Evolutionary conservation across 257 asterid species (phyloP), one percentile per base, ranked within the genome.

Genomic region (Cruciata laevipes): DNA sequence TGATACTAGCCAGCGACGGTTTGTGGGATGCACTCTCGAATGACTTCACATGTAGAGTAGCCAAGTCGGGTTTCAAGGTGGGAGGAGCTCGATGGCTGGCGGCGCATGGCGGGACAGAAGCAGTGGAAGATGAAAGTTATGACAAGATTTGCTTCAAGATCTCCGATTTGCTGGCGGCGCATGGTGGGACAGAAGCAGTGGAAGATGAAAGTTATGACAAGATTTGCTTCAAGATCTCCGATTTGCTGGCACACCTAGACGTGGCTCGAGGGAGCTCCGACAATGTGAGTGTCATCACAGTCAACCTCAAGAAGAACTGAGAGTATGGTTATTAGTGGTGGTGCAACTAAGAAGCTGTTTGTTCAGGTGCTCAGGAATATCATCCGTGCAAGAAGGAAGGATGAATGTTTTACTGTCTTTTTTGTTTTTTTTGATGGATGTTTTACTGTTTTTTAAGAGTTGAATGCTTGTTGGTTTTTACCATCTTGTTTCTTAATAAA

Each of bases 21-120:
- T 76, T 89, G 65, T 89, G 96, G 96, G 95, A 87, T 21, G 95
- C 82, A 75, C 89, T 89, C 62, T 76, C 96, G 0, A 87, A 87
- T 57, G 89, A 87, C 20, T 83, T 82, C 1, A 89, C 94, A 0
- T 89, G 95, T 31, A 77, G 84, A 1, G 81, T 89, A 1, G 93
- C 85, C 0, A 70, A 81, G 51, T 83, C 80, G 93, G 84, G 95
- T 68, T 77, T 87, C 12, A 78, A 70, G 55, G 3, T 47, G 55
- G 83, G 85, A 16, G 79, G 32, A 63, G 47, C 61, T 3, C 7
- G 66, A 66, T 13, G 52, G 51, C 16, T 5, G 51, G 14, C 0
- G 18, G 17, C n/a, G n/a, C n/a, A 2, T 11, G 51, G 0, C 30
- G 30, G 2, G 52, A 13, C 35, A 3, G 18, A 6, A 1, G 17